Evolutionary conservation across 176 grass and related monocot genomes (phyloP).

Genomic region (Luzula sylvatica): DNA sequence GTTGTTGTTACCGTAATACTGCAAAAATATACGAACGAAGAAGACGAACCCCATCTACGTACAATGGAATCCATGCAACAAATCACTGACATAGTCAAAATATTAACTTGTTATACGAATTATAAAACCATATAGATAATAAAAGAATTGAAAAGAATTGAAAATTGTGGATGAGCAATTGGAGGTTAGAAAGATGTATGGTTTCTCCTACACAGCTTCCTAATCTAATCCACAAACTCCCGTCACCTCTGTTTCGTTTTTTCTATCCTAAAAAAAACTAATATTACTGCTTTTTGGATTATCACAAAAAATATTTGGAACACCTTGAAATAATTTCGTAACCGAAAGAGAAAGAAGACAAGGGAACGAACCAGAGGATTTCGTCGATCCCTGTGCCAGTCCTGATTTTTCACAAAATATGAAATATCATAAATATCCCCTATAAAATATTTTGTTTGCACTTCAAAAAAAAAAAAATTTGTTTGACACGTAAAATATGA

Average conservation of each 20-base stretch:
- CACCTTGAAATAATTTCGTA: not conserved
- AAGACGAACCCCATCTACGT: not conserved
- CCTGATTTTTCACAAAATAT: no score
- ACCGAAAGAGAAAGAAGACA: not conserved
- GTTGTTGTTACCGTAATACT: not conserved
- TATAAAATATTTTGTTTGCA: no score
- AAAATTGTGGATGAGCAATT: slow-evolving; percentile 39
- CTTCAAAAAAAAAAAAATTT: no score
- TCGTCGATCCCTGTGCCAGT: not conserved
- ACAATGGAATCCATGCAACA: no score
- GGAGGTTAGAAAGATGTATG: slow-evolving; percentile 35
- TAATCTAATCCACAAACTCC: slow-evolving; percentile 62
- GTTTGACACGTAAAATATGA: no score
- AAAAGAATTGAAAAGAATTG: not conserved
- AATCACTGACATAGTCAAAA: no score
- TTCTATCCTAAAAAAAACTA: slow-evolving; percentile 18
- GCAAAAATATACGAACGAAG: not conserved
- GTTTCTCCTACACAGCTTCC: slow-evolving; percentile 58
- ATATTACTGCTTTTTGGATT: not conserved
- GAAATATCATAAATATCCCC: no score
- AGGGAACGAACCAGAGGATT: slow-evolving; percentile 8
- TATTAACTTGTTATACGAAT: slow-evolving; percentile 10
- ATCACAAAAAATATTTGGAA: slow-evolving; percentile 12
- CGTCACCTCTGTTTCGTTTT: slow-evolving; percentile 23
- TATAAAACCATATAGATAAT: not conserved